These are phyloP conservation scores for Cardamine resedifolia DNA, from an alignment of 345 rosid genomes.

Conservation along the genomic window DNA sequence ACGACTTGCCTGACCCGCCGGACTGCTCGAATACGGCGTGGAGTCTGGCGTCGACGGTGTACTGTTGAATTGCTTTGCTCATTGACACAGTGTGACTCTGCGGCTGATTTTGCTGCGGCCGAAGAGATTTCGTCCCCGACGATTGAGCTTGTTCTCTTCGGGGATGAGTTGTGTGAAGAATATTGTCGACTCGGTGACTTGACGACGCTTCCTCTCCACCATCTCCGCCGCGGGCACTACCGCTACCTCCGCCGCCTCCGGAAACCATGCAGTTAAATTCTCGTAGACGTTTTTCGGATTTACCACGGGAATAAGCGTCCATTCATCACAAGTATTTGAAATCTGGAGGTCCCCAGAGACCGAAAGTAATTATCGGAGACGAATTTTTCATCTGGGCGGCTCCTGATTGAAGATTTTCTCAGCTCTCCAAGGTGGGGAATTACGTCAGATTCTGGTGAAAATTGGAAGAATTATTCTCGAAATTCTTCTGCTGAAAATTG, in stretches of 20 bases:
- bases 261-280: slow-evolving; percentile 1
- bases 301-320: neutral
- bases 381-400: slow-evolving; percentile 9
- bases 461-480: slow-evolving; percentile 1
- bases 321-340: slow-evolving; percentile 9
- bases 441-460: slow-evolving; percentile 13
- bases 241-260: neutral
- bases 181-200: neutral
- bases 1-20: slow-evolving; percentile 82
- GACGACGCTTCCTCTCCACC: slow-evolving; percentile 8
- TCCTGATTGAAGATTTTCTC: neutral
- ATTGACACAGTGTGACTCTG: slow-evolving; percentile 39
- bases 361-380: slow-evolving; percentile 9
- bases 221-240: neutral
- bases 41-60: slow-evolving; percentile 86
- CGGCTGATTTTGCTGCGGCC: slow-evolving; percentile 15
- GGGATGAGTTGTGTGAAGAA: neutral
- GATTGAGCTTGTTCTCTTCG: slow-evolving; percentile 41
- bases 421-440: neutral
- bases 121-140: slow-evolving; percentile 49
- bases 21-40: slow-evolving; percentile 90
- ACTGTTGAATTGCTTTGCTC: slow-evolving; percentile 91
- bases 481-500: slow-evolving; percentile 23
- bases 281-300: neutral
- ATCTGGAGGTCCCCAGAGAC: slow-evolving; percentile 17